Base-by-base conservation (phyloP, 495 filamentous ascomycete genomes). In the Jackrogersella multiformis region DNA sequence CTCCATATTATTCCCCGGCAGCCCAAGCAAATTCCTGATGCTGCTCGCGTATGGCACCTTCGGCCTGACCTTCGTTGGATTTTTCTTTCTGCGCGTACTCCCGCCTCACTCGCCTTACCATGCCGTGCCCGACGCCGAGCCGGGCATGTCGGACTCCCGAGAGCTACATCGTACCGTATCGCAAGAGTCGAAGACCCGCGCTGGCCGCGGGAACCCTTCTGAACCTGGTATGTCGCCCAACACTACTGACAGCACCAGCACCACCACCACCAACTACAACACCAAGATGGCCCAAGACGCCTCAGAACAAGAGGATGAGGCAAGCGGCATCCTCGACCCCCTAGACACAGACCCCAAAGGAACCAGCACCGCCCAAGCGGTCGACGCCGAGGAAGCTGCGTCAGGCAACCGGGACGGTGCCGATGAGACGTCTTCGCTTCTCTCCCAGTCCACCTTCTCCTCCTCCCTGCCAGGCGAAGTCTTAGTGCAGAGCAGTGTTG, bases 341-440 rank as follows among this genome's bases (percentile, higher is more conserved):
- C 42, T 10, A 46, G 42, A 46, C 42, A 9, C 26, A 49, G 48
- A 44, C 20, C 57, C 56, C 20, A 60, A 62, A 51, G 80, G 59
- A 72, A 74, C 42, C 4, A 46, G 20, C 23, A 46, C 26, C 75
- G 76, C 57, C 80, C 55, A 34, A 72, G 56, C 55, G 76, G 38
- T 55, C 56, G 73, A 80, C 66, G 58, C 72, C 68, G 68, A 74
- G 70, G 61, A 66, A 51, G 57, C 74, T 34, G 56, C 68, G 61
- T 38, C 77, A 77, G 57, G 39, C 36, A 53, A 49, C 58, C 59
- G 38, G 24, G 68, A 67, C 51, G 81, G 84, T 64, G 54, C 80
- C 68, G 89, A 94, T 74, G 95, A 99, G 79, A 89, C 82, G 13
- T 92, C 93, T 30, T 96, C 92, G 64, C 85, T 99, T 68, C 84